Conservation (phyloP, 2,329 filamentous ascomycete genomes). For the Gremmenia infestans region DNA sequence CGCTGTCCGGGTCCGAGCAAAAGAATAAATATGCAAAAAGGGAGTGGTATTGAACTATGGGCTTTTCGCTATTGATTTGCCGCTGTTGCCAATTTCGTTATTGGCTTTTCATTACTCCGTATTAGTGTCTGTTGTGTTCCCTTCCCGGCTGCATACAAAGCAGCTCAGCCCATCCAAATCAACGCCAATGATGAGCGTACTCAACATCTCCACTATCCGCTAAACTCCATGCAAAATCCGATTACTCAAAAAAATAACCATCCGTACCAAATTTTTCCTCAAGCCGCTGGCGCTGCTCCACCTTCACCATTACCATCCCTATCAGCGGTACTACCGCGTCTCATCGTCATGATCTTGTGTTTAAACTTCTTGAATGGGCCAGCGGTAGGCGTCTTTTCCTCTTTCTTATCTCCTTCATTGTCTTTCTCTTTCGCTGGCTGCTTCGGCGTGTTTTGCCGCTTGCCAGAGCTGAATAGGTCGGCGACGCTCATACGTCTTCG, state of each 20-base stretch:
- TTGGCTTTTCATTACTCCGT: too few species aligned
- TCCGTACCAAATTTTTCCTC: not conserved
- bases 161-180: not conserved
- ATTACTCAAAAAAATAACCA: not conserved
- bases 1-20: too few species aligned
- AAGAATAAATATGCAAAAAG: too few species aligned
- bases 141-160: not conserved
- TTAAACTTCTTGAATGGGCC: not conserved
- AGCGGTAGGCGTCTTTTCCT: not conserved
- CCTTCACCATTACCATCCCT: too few species aligned
- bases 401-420: conserved; percentile 5
- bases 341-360: not conserved
- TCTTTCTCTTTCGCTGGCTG: conserved; percentile 8
- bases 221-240: not conserved
- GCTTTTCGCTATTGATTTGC: too few species aligned
- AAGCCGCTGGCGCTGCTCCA: not conserved
- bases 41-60: too few species aligned
- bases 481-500: conserved; percentile 26
- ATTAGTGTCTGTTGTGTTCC: not conserved
- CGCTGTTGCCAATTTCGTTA: too few species aligned
- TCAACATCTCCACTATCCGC: conserved; percentile 5
- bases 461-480: conserved; percentile 24
- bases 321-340: not conserved
- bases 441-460: conserved; percentile 2
- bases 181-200: conserved; percentile 8